Percentiles rank a stretch among this genome's conserved stretches.
phyloP scores from a whole-genome alignment of 2,329 filamentous ascomycete genomes.

The Cladophialophora yegresii region DNA sequence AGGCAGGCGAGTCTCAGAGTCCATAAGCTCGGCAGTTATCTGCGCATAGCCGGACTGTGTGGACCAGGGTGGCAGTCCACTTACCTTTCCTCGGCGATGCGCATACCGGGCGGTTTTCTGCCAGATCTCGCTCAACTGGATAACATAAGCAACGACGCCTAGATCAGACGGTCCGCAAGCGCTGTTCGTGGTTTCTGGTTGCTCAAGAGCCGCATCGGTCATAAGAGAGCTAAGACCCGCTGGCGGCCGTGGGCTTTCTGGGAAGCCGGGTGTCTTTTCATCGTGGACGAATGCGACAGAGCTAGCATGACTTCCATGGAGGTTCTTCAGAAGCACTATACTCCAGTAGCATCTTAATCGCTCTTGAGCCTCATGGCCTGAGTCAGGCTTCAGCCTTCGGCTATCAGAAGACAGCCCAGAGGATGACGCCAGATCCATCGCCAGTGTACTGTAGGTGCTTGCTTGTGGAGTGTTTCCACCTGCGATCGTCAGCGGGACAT shows the following conservation, averaged over 20 bases:
- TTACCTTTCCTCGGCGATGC: constrained; percentile 48
- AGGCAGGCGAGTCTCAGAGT: constrained; percentile 56
- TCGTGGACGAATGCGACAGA: constrained; percentile 24
- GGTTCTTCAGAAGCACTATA: constrained; percentile 48
- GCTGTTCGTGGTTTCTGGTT: constrained; percentile 17
- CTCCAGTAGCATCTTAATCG: constrained; percentile 45
- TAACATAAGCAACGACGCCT: constrained; percentile 52
- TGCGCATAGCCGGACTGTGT: constrained; percentile 56
- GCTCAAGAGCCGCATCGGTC: constrained; percentile 24
- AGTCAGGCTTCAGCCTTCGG: background rate
- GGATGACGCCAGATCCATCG: constrained; percentile 51
- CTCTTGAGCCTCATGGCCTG: constrained; percentile 11
- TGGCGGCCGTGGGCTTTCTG: constrained; percentile 22
- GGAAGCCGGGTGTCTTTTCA: constrained; percentile 25
- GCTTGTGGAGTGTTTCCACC: constrained; percentile 52
- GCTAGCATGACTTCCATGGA: constrained; percentile 43
- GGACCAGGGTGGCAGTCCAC: constrained; percentile 52
- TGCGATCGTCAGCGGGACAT: constrained; percentile 4
- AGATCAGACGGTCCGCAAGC: constrained; percentile 21
- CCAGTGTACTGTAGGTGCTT: constrained; percentile 49
- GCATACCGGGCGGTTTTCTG: constrained; percentile 53
- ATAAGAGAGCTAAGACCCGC: constrained; percentile 25
- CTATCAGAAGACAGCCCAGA: constrained; percentile 48
- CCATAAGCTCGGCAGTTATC: constrained; percentile 55
- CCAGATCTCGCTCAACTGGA: constrained; percentile 53